Base-by-base conservation (phyloP, 257 asterid genomes). In the Catharanthus roseus region DNA sequence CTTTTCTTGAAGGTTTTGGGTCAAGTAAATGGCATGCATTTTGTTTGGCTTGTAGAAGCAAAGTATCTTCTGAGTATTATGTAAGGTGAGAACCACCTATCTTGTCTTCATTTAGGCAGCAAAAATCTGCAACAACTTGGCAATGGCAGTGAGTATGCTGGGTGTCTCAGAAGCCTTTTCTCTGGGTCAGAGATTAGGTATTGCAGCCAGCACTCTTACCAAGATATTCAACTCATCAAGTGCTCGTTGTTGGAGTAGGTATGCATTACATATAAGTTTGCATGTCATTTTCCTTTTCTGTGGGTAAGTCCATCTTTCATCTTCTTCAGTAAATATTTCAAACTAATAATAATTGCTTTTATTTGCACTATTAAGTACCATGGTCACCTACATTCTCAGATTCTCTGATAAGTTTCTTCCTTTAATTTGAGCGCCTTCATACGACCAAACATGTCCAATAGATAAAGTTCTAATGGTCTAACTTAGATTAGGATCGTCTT, bases 221-320 rank as follows among this genome's bases (percentile, higher is more conserved):
- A 78, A 82, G 76, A 81, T 91, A 72, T 87, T 95, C 73, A 91
- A 95, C 80, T 88, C 96, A 61, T 95, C 99, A 23, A 88, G 92
- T 77, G 97, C 99, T 75, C 91, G 97, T 69, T 95, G 96, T 84
- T 95, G 99, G 99, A 95, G 97, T 79, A 95, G 99, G 99, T 95
- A 95, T 36, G 47, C 66, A 57, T 73, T 57, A 36, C 33, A 6
- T 67, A 33, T 41, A 2, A 33, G 31, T 31, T 31, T 31, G 23
- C 65, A 6, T 16, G 26, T 5, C n/a, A 31, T 60, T 18, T 16
- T 33, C 41, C 51, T 18, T 33, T 60, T 16, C 23, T 31, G 26
- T 16, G 16, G n/a, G 42, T 34, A 31, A 15, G 24, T 60, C 65
- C 33, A 29, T 68, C 31, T 76, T 66, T 41, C 33, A 66, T 60